A percentile compares a stretch with the other conserved stretches of the same genome.
phyloP scores from a whole-genome alignment of 2,329 filamentous ascomycete genomes.

The Madurella mycetomatis region DNA sequence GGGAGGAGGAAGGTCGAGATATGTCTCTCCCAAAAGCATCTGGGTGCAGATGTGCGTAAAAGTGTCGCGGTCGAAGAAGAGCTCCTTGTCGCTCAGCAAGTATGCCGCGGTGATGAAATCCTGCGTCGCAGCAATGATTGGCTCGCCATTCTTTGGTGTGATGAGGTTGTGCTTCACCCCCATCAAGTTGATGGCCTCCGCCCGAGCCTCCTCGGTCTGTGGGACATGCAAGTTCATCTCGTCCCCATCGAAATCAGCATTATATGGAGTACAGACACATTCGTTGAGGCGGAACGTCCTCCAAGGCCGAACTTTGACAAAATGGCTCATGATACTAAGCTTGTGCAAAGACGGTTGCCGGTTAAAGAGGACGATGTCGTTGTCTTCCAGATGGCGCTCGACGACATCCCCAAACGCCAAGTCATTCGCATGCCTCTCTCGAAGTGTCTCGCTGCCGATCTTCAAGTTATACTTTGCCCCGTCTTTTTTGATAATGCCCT shows the following conservation, averaged over 20 bases:
- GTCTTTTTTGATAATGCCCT: constrained; percentile 69
- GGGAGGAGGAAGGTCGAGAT: constrained; percentile 81
- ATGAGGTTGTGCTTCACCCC: constrained; percentile 94
- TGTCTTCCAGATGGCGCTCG: constrained; percentile 90
- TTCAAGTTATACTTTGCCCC: constrained; percentile 70
- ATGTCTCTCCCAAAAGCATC: constrained; percentile 69
- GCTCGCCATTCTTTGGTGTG: constrained; percentile 95
- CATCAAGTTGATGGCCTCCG: constrained; percentile 95
- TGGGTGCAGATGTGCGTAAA: constrained; percentile 90
- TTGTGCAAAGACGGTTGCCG: constrained; percentile 97
- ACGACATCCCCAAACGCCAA: constrained; percentile 83
- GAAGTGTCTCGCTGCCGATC: constrained; percentile 54
- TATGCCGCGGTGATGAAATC: constrained; percentile 98
- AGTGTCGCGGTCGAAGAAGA: constrained; percentile 82
- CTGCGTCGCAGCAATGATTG: constrained; percentile 97
- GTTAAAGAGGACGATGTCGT: constrained; percentile 96
- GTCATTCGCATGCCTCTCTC: constrained; percentile 65
- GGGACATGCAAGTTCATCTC: constrained; percentile 99
- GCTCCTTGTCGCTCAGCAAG: constrained; percentile 84
- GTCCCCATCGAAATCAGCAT: constrained; percentile 97
- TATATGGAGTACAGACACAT: constrained; percentile 97
- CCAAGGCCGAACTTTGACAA: constrained; percentile 89
- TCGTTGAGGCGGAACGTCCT: constrained; percentile 96
- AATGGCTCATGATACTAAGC: constrained; percentile 95
- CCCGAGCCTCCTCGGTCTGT: constrained; percentile 92